phyloP scores from a whole-genome alignment of 495 filamentous ascomycete genomes.

The Alectoria sarmentosa region DNA sequence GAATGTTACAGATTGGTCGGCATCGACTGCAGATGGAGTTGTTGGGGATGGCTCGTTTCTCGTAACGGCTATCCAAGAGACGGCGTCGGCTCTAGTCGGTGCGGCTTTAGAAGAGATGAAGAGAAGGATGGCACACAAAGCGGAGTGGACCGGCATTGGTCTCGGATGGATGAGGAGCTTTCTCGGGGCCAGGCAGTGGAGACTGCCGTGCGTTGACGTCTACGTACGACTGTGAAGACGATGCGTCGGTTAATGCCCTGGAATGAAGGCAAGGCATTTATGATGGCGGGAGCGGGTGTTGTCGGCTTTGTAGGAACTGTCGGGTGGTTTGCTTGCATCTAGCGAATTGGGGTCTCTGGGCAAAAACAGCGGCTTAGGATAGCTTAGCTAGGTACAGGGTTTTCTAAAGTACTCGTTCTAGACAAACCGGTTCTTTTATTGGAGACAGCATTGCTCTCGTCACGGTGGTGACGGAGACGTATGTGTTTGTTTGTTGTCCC shows the following conservation, averaged over 20 bases:
- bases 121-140: constrained; percentile 36
- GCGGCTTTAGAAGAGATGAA: constrained; percentile 59
- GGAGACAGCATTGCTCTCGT: neutral
- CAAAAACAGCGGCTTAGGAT: neutral
- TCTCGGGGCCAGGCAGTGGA: constrained; percentile 71
- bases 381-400: neutral
- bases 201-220: constrained; percentile 75
- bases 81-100: constrained; percentile 56
- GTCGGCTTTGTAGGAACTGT: neutral
- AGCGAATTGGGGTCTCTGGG: constrained; percentile 1
- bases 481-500: neutral
- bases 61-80: constrained; percentile 56
- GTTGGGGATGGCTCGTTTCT: constrained; percentile 46
- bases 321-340: constrained; percentile 9
- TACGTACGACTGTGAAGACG: constrained; percentile 55
- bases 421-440: neutral
- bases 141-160: constrained; percentile 78
- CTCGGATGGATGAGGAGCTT: constrained; percentile 75
- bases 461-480: too few species aligned
- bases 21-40: constrained; percentile 30
- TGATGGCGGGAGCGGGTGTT: neutral
- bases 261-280: neutral
- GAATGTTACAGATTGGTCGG: constrained; percentile 18
- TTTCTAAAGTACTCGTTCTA: neutral
- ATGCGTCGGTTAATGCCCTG: neutral